A percentile compares a stretch with the other conserved stretches of the same genome.
Evolutionary conservation across 1,139 yeast species (phyloP).

Genomic region (Candida glucosophila): DNA sequence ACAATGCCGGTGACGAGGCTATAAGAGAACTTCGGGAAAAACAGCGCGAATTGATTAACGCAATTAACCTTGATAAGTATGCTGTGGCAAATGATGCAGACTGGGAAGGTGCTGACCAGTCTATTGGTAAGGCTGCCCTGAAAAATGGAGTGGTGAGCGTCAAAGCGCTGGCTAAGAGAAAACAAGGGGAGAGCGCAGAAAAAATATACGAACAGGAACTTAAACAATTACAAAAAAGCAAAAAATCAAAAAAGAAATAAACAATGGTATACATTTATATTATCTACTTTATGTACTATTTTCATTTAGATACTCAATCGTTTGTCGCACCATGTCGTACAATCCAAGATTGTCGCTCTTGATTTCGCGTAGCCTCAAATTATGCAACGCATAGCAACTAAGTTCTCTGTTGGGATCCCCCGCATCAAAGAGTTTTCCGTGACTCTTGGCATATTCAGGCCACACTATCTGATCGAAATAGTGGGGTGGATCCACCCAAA

Average conservation of each 20-base stretch:
- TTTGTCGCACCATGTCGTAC: constrained; percentile 11
- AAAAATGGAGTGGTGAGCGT: constrained; percentile 67
- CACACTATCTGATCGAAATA: constrained; percentile 84
- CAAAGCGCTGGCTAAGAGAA: constrained; percentile 52
- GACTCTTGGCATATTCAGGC: constrained; percentile 66
- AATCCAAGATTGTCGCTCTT: constrained; percentile 19
- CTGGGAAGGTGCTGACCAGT: constrained; percentile 52
- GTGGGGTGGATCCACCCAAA: constrained; percentile 91
- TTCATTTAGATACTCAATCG: constrained; percentile 2
- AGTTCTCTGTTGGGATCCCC: constrained; percentile 27
- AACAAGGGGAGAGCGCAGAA: constrained; percentile 51
- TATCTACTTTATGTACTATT: constrained; percentile 1
- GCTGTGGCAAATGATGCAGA: constrained; percentile 73
- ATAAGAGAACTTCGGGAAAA: constrained; percentile 62
- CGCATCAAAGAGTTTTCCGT: constrained; percentile 48
- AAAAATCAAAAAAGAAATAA: constrained; percentile 35
- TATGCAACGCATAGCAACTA: constrained; percentile 9
- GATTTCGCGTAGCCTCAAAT: constrained; percentile 13
- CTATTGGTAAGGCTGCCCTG: constrained; percentile 49
- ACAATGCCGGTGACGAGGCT: constrained; percentile 72
- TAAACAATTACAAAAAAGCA: constrained; percentile 48
- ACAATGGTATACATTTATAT: constrained; percentile 1
- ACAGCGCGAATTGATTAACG: constrained; percentile 80
- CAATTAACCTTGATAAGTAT: constrained; percentile 77
- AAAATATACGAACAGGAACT: constrained; percentile 75